Evolutionary conservation across 108 stramenopile genomes (phyloP).

Genomic region (Cyclotella choctawhatcheeana): DNA sequence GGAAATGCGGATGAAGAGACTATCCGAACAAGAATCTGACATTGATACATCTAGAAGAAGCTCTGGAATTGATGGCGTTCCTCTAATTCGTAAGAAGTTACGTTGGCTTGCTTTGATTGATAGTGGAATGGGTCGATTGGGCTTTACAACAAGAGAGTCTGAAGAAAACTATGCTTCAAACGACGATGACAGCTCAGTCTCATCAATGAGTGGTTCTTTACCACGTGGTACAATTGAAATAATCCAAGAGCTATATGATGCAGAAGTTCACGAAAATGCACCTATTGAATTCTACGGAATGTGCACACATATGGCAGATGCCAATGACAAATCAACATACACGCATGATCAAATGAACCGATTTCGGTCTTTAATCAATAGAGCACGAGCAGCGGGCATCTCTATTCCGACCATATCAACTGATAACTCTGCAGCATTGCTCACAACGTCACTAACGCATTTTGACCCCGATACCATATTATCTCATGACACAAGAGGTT

Average conservation of each 20-base stretch:
- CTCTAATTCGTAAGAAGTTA: constrained; percentile 45
- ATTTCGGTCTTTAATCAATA: constrained; percentile 59
- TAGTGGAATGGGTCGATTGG: constrained; percentile 76
- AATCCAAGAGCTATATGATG: constrained; percentile 62
- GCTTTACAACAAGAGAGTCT: constrained; percentile 37
- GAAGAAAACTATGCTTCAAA: neutral
- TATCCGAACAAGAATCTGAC: neutral
- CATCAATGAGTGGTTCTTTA: neutral
- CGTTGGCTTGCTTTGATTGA: constrained; percentile 76
- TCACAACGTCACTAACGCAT: constrained; percentile 59
- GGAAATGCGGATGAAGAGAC: constrained; percentile 31
- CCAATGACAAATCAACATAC: constrained; percentile 56
- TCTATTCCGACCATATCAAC: constrained; percentile 57
- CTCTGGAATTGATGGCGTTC: neutral
- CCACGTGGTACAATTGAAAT: constrained; percentile 59
- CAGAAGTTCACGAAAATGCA: constrained; percentile 51
- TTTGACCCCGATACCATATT: constrained; percentile 63
- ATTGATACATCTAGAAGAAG: neutral
- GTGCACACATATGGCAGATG: constrained; percentile 89
- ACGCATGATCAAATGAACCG: constrained; percentile 63
- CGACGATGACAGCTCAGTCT: constrained; percentile 12
- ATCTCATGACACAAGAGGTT: constrained; percentile 64
- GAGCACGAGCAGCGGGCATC: constrained; percentile 64
- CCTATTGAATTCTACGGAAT: constrained; percentile 76
- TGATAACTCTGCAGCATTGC: constrained; percentile 71